Evolutionary conservation across 768 basidiomycete genomes (phyloP).

Genomic region (Psilocybe subaeruginosa): DNA sequence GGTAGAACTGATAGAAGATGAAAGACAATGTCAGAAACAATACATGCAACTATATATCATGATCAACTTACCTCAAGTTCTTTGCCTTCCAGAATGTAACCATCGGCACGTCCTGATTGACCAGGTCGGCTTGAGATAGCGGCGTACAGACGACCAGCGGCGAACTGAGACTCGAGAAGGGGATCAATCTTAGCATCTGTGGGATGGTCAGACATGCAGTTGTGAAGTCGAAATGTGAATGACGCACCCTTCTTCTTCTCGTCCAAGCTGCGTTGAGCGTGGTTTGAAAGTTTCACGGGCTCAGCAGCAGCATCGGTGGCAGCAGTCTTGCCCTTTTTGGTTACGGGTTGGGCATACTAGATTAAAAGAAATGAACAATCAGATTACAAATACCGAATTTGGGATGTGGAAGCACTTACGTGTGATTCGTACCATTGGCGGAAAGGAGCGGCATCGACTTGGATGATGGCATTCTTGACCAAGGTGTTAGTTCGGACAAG

Average conservation of each 20-base stretch:
- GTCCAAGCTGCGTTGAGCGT: slow-evolving; percentile 84
- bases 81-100: slow-evolving; percentile 97
- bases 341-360: slow-evolving; percentile 94
- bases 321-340: slow-evolving; percentile 82
- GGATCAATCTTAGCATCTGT: slow-evolving; percentile 90
- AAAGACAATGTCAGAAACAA: background rate
- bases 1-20: slow-evolving; percentile 71
- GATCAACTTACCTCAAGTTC: slow-evolving; percentile 82
- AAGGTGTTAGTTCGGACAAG: slow-evolving; percentile 99
- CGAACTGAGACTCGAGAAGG: slow-evolving; percentile 87
- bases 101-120: slow-evolving; percentile 95
- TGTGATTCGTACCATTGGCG: slow-evolving; percentile 99
- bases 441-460: slow-evolving; percentile 98
- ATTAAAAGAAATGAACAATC: background rate
- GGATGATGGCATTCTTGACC: slow-evolving; percentile 95
- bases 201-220: background rate
- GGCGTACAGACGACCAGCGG: slow-evolving; percentile 95
- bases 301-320: slow-evolving; percentile 50
- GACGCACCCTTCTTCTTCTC: slow-evolving; percentile 87
- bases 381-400: background rate
- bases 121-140: slow-evolving; percentile 93
- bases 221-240: background rate
- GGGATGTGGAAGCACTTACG: slow-evolving; percentile 65
- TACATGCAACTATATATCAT: background rate
- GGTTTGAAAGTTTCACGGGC: slow-evolving; percentile 84